Evolutionary conservation across 2,329 filamentous ascomycete species (phyloP).

Genomic region (Fusarium poae): DNA sequence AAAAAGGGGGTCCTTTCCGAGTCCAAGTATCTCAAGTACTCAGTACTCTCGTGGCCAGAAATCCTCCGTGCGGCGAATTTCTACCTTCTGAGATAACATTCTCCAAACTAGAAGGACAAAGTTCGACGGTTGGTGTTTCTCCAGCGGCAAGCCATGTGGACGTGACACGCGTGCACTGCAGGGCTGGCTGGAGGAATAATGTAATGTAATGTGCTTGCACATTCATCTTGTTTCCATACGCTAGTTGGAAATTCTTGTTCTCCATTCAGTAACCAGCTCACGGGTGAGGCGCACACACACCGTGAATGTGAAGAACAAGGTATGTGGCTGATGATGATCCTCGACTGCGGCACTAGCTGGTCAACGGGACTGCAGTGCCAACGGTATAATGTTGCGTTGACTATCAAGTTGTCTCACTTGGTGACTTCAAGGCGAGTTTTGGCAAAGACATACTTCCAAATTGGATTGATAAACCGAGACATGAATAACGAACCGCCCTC

Average conservation of each 20-base stretch:
- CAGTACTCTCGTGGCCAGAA: constrained; percentile 27
- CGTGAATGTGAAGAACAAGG: constrained; percentile 13
- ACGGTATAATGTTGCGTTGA: not conserved
- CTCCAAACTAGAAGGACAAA: constrained; percentile 16
- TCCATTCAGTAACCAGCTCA: constrained; percentile 15
- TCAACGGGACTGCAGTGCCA: not conserved
- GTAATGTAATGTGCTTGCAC: constrained; percentile 10
- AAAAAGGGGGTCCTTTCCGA: constrained; percentile 20
- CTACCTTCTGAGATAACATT: not conserved
- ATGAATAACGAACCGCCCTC: constrained; percentile 1
- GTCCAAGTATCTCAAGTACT: constrained; percentile 36
- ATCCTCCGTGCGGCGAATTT: not conserved
- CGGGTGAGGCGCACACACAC: constrained; percentile 16
- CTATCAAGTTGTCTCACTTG: constrained; percentile 17
- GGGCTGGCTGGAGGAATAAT: constrained; percentile 14
- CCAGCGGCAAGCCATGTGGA: constrained; percentile 35
- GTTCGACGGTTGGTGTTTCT: constrained; percentile 16
- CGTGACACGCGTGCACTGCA: constrained; percentile 24
- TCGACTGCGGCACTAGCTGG: not conserved
- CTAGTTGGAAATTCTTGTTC: constrained; percentile 14
- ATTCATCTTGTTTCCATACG: constrained; percentile 18
- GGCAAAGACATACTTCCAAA: not conserved
- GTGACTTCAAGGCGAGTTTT: not conserved
- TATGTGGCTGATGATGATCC: constrained; percentile 30
- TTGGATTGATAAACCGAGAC: constrained; percentile 10